These are phyloP conservation scores for Cephalotrichum gorgonifer DNA, from an alignment of 2,329 filamentous ascomycete species.

Conservation along the genomic window DNA sequence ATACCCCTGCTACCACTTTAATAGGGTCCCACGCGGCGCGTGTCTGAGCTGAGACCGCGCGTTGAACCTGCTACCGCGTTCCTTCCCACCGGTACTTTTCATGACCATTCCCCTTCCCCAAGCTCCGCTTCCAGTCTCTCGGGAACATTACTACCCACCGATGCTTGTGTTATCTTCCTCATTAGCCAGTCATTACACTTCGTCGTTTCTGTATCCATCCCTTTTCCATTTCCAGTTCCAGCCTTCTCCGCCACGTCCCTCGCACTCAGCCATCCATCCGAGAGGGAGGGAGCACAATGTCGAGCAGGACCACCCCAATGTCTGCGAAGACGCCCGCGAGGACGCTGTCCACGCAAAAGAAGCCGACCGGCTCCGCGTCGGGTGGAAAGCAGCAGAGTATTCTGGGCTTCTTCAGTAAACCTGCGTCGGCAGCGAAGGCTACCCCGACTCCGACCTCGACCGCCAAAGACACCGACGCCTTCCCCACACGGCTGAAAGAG, in stretches of 20 bases:
- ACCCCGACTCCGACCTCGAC: conserved; percentile 18
- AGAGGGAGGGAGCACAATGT: conserved; percentile 1
- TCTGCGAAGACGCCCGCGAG: conserved; percentile 14
- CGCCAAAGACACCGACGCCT: conserved; percentile 20
- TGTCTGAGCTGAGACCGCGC: conserved; percentile 2
- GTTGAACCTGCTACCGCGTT: conserved; percentile 1
- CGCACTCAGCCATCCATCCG: too few relatives aligned
- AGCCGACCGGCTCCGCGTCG: conserved; percentile 11
- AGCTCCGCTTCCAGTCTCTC: neutral
- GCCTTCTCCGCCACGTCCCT: neutral
- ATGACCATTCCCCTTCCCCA: neutral
- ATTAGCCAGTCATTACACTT: neutral
- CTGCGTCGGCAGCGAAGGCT: conserved; percentile 11
- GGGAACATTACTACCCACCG: neutral
- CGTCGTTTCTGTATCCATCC: neutral
- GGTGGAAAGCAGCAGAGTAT: conserved; percentile 29
- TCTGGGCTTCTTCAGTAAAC: conserved; percentile 32
- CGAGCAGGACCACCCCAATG: conserved; percentile 5
- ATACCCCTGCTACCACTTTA: conserved; percentile 2
- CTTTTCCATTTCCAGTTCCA: neutral
- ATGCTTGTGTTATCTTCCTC: neutral
- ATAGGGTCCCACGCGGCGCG: conserved; percentile 1
- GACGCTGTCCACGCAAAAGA: conserved; percentile 21
- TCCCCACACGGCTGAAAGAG: conserved; percentile 27
- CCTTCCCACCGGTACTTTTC: neutral